Conservation (phyloP, 202 grass and related monocot species). For the Panicum hallii region DNA sequence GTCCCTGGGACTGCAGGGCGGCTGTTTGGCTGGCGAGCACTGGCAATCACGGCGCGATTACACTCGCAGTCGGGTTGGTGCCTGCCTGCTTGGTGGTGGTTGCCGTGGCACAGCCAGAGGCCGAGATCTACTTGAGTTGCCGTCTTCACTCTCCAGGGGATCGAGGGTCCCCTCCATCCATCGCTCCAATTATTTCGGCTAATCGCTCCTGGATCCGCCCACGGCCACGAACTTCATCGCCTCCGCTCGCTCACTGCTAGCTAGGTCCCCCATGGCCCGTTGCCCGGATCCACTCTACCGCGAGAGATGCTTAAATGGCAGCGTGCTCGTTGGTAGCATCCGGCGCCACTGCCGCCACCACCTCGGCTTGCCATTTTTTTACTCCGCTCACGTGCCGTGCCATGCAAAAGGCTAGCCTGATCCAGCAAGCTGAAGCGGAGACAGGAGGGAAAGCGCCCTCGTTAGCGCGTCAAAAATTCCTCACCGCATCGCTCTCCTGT, state of each 20-base stretch:
- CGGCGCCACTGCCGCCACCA: no score
- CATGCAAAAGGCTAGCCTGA: neutral
- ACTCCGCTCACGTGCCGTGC: constrained; percentile 14
- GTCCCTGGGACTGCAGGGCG: no score
- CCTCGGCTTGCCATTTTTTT: neutral
- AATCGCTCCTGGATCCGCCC: neutral
- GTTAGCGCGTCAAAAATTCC: neutral
- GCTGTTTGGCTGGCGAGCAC: neutral
- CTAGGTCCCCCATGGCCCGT: neutral
- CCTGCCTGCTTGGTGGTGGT: neutral
- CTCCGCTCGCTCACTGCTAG: neutral
- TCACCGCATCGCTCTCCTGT: neutral
- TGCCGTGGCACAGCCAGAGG: neutral
- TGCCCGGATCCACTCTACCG: neutral
- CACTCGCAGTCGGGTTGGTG: no score
- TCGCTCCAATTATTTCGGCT: constrained; percentile 3
- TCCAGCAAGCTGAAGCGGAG: neutral
- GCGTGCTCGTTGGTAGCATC: neutral
- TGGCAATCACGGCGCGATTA: neutral
- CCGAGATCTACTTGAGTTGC: neutral
- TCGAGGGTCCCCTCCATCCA: neutral
- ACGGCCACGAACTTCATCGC: neutral
- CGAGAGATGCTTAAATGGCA: no score
- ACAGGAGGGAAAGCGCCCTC: neutral
- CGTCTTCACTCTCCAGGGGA: neutral